Base-by-base conservation (phyloP, 73 alveolate genomes). In the Effrenium voratum region DNA sequence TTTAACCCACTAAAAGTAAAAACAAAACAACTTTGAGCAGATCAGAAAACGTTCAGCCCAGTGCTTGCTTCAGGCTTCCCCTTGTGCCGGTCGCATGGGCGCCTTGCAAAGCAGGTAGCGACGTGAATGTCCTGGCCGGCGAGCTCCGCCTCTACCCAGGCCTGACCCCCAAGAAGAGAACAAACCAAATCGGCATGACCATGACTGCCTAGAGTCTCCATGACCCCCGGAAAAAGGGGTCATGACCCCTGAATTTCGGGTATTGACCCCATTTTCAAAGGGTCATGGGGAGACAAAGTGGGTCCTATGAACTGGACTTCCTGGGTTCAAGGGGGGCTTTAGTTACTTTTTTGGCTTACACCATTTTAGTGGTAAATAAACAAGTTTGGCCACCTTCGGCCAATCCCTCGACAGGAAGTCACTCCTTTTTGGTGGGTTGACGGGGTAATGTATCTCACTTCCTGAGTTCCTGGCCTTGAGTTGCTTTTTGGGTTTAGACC, bases 71-170 rank as follows among this genome's bases (percentile, higher is more conserved):
- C 16, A 12, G 15, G 3, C 40, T 24, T 60, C 16, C 75, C 30
- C 15, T 60, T 22, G 16, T 10, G 75, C 75, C 73, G 32, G 6
- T 2, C 43, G 5, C 46, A 16, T 36, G 45, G 43, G 43, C 77
- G 77, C 77, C 22, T n/a, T 24, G 15, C 24, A 5, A 36, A 16
- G 41, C 94, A 68, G 97, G 97, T 8, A 5, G 45, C 40, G 57
- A 90, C 41, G 70, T 47, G 49, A 90, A 90, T 57, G 12, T 90
- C 44, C 36, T 34, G 4, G 97, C 68, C 77, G 34, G 77, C 57
- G 97, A 90, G 52, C 47, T 90, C n/a, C 83, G 97, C 41, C 83
- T 90, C 87, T 90, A 90, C 76, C 87, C 72, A 90, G 97, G 97
- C 68, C 44, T 57, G 72, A 57, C 3, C n/a, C n/a, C 16, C n/a